These are phyloP conservation scores for Rhododendron ovatum DNA, from an alignment of 148 eudicot genomes.

Conservation along the genomic window DNA sequence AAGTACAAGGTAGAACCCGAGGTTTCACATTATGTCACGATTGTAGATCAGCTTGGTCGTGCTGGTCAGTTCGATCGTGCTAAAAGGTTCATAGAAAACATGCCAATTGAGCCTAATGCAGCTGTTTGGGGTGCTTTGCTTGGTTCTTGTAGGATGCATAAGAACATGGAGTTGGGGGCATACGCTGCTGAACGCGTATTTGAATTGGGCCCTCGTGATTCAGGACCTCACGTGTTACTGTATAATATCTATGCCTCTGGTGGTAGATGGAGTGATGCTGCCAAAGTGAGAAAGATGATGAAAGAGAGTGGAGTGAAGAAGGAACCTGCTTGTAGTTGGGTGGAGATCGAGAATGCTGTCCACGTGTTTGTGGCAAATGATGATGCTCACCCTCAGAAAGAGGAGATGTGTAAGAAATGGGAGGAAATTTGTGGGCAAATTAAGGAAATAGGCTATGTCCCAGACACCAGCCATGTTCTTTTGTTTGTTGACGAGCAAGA, in stretches of 20 bases:
- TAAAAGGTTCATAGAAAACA: constrained; percentile 10
- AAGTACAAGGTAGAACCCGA: constrained; percentile 13
- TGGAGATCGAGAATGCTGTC: constrained; percentile 13
- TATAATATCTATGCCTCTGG: constrained; percentile 19
- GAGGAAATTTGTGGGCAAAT: constrained; percentile 8
- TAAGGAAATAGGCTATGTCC: constrained; percentile 9
- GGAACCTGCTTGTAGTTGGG: constrained; percentile 17
- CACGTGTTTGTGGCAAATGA: constrained; percentile 16
- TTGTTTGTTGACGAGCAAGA: constrained; percentile 9
- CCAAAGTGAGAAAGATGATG: constrained; percentile 18
- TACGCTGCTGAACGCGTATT: constrained; percentile 16
- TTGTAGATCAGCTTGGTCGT: constrained; percentile 19
- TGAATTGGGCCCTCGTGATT: constrained; percentile 16
- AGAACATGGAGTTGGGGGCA: constrained; percentile 18
- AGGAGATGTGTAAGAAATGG: constrained; percentile 8
- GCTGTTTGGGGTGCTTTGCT: constrained; percentile 24
- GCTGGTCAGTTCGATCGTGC: constrained; percentile 17
- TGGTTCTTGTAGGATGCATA: constrained; percentile 23
- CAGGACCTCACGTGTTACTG: constrained; percentile 15
- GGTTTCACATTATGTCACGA: constrained; percentile 16
- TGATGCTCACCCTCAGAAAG: constrained; percentile 10
- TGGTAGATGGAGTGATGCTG: constrained; percentile 18
- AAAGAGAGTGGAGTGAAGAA: constrained; percentile 9
- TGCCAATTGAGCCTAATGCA: constrained; percentile 20
- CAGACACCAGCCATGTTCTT: constrained; percentile 11